Conservation (phyloP, 106 monocot species). For the Apostasia ramifera region DNA sequence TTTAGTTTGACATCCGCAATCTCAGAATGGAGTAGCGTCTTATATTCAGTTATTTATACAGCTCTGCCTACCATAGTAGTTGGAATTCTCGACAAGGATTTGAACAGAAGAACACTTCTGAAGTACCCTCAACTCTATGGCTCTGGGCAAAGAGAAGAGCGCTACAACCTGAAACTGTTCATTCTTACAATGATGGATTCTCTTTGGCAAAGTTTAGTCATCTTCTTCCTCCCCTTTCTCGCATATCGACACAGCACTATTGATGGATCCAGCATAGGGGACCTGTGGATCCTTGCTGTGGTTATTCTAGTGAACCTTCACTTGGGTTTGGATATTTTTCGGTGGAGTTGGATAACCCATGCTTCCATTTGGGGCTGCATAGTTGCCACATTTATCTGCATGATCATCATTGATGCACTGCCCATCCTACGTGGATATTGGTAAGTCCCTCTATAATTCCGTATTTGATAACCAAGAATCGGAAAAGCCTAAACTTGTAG, state of each 20-base stretch:
- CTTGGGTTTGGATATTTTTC: constrained; percentile 74
- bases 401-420: constrained; percentile 45
- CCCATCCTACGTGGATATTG: constrained; percentile 47
- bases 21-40: constrained; percentile 78
- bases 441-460: constrained; percentile 18
- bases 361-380: constrained; percentile 75
- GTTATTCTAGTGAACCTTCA: constrained; percentile 87
- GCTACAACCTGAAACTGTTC: constrained; percentile 81
- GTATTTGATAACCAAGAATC: not conserved
- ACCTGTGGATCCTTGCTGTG: constrained; percentile 66
- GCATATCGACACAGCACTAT: constrained; percentile 55
- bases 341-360: constrained; percentile 91
- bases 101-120: constrained; percentile 66
- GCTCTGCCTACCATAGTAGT: constrained; percentile 88
- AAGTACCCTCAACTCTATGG: constrained; percentile 79
- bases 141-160: constrained; percentile 79
- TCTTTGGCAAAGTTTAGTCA: constrained; percentile 70
- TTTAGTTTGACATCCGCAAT: constrained; percentile 77
- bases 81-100: constrained; percentile 85
- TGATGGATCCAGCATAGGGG: constrained; percentile 70
- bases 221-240: constrained; percentile 79
- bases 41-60: constrained; percentile 87
- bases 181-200: constrained; percentile 67
- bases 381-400: constrained; percentile 36
- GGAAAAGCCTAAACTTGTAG: not conserved